Percentiles rank a stretch among this genome's conserved stretches.
phyloP scores from a whole-genome alignment of 106 monocot species.

The Ottelia alismoides region DNA sequence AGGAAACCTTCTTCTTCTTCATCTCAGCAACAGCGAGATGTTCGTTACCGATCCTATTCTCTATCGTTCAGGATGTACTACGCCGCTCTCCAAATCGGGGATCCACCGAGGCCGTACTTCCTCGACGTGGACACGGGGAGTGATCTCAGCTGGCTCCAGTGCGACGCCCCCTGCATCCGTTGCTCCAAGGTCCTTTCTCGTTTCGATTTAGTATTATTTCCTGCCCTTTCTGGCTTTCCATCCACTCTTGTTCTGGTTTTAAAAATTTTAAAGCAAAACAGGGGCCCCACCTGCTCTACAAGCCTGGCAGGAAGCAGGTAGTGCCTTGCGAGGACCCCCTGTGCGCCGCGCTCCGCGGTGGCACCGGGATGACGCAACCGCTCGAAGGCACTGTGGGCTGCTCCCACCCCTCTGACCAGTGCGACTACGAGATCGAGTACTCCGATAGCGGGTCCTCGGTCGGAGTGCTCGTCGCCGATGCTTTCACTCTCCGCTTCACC shows the following conservation, averaged over 20 bases:
- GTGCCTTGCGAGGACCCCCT: constrained; percentile 42
- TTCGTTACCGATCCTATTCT: too few relatives aligned
- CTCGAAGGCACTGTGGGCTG: constrained; percentile 2
- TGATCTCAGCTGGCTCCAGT: constrained; percentile 84
- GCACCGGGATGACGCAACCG: not conserved
- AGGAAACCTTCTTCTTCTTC: too few relatives aligned
- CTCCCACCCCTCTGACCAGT: constrained; percentile 21
- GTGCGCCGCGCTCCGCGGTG: constrained; percentile 22
- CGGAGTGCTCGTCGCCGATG: constrained; percentile 61
- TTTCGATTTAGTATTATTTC: too few relatives aligned
- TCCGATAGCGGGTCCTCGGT: constrained; percentile 50
- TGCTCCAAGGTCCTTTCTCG: constrained; percentile 72
- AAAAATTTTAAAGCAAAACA: constrained; percentile 3
- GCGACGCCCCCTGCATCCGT: constrained; percentile 71
- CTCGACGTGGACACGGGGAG: too few relatives aligned
- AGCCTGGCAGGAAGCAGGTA: constrained; percentile 34
- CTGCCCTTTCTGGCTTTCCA: too few relatives aligned
- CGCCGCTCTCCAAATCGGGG: constrained; percentile 38
- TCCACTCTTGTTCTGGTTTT: too few relatives aligned
- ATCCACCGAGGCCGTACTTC: constrained; percentile 79
- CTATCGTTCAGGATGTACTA: constrained; percentile 12
- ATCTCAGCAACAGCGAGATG: too few relatives aligned
- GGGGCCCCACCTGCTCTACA: constrained; percentile 66
- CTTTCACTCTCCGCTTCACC: constrained; percentile 31
- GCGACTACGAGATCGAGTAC: constrained; percentile 74